These are phyloP conservation scores for Zea luxurians DNA, from an alignment of 176 grass and related monocot genomes.

Conservation along the genomic window DNA sequence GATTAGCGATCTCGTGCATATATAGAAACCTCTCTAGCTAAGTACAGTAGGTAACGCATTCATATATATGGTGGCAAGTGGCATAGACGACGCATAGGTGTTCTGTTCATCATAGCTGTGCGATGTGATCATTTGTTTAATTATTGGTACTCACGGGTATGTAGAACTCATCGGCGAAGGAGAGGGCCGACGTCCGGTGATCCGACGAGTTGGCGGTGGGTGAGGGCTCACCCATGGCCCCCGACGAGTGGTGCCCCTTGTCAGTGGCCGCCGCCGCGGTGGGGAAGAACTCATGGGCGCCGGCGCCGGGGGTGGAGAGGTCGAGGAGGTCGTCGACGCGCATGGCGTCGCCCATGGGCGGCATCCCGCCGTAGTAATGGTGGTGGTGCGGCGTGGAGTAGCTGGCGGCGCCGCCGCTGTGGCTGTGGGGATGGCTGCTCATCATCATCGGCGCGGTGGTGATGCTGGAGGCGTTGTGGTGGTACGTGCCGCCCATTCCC, in stretches of 20 bases:
- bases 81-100: not conserved
- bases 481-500: conserved; percentile 59
- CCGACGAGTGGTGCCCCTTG: conserved; percentile 27
- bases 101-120: not conserved
- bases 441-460: conserved; percentile 43
- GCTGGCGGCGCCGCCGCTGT: not conserved
- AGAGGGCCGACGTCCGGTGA: conserved; percentile 56
- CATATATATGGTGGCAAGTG: not conserved
- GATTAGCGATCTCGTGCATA: conserved; percentile 22
- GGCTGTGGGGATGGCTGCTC: conserved; percentile 35
- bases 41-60: not conserved
- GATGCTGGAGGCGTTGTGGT: conserved; percentile 43
- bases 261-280: conserved; percentile 15
- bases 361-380: conserved; percentile 69
- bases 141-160: conserved; percentile 73
- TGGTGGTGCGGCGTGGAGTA: conserved; percentile 45
- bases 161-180: conserved; percentile 85
- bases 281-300: conserved; percentile 65
- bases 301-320: conserved; percentile 56
- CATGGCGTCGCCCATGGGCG: conserved; percentile 53
- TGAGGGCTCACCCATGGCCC: conserved; percentile 42
- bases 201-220: conserved; percentile 52
- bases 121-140: not conserved
- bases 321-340: conserved; percentile 79
- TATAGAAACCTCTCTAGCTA: not conserved